These are phyloP conservation scores for Chimonanthus salicifolius DNA, from an alignment of 164 flowering plant genomes.

Conservation along the genomic window DNA sequence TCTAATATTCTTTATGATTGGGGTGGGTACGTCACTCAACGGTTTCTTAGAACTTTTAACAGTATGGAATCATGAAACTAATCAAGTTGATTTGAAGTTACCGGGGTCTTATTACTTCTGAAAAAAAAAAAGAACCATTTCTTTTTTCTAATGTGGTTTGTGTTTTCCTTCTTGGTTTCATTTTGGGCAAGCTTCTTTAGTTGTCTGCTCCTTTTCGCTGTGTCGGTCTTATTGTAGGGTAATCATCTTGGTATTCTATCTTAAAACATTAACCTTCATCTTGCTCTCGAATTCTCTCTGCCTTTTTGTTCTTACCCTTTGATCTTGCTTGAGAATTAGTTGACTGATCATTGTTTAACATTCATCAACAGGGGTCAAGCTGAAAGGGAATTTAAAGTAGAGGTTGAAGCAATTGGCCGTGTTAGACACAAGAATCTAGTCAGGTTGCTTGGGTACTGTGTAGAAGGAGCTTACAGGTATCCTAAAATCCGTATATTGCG, in stretches of 20 bases:
- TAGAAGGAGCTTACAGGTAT: conserved; percentile 97
- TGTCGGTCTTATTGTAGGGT: background rate
- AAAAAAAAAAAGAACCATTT: background rate
- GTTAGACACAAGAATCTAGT: conserved; percentile 96
- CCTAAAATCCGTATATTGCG: background rate
- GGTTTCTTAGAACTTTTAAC: background rate
- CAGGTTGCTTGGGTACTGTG: conserved; percentile 90
- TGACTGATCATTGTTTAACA: conserved; percentile 7
- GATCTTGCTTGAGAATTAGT: background rate
- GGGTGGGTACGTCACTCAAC: background rate
- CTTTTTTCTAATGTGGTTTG: background rate
- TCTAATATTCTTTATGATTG: background rate
- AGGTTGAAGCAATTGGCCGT: conserved; percentile 97
- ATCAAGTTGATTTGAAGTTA: background rate
- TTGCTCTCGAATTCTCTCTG: background rate
- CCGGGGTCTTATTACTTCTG: background rate
- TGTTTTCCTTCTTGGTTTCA: background rate
- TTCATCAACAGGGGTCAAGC: conserved; percentile 77
- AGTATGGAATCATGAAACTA: background rate
- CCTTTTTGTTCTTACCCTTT: background rate
- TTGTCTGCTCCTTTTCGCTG: background rate
- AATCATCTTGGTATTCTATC: background rate
- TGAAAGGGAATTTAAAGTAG: conserved; percentile 86
- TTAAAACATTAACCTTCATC: background rate
- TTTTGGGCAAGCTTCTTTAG: background rate